Base-by-base conservation (phyloP, 78 protist species). In the Monocercomonoides exilis region DNA sequence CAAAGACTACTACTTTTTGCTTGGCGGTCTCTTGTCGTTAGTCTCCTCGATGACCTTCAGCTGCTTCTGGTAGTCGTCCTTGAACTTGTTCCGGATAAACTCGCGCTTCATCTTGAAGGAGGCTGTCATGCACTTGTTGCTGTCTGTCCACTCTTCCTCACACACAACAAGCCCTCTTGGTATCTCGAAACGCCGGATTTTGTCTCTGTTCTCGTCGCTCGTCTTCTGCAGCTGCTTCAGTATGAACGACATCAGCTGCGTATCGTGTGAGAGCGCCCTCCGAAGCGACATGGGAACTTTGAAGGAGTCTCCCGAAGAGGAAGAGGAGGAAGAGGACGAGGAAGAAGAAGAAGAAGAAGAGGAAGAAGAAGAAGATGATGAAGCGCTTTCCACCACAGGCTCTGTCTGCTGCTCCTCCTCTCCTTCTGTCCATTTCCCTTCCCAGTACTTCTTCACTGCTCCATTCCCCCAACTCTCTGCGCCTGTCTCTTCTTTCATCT, bases 81-180 rank as follows among this genome's bases (percentile, higher is more conserved):
- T 54, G 38, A 11, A 54, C 21, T 54, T 54, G 11, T 54, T 11
- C 21, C 70, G 70, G 82, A 79, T 6, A 29, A 79, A 5, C 6
- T 79, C 82, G 4, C 82, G 82, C 43, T 21, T 6, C 82, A 81
- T 3, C 43, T 81, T 81, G 46, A 41, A 41, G 3, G 85, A 81
- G 46, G 85, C 64, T 21, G 85, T 81, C 85, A 81, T 2, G 46
- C 3, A 3, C 3, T 41, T 41, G 85, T 41, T 81, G 41, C 43
- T 45, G 46, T 2, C 4, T 35, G 46, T 41, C 85, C 85, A 81
- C 41, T 4, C 45, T 29, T 81, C 85, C 21, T 35, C 42, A 29
- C 42, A 3, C 42, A 81, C 1, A 38, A 81, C 45, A 2, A 81
- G 1, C 34, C 2, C 45, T 42, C 43, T 81, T 38, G 3, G 2